Evolutionary conservation across 1,284 basidiomycete genomes (phyloP).

Genomic region (Paramarasmius palmivorus): DNA sequence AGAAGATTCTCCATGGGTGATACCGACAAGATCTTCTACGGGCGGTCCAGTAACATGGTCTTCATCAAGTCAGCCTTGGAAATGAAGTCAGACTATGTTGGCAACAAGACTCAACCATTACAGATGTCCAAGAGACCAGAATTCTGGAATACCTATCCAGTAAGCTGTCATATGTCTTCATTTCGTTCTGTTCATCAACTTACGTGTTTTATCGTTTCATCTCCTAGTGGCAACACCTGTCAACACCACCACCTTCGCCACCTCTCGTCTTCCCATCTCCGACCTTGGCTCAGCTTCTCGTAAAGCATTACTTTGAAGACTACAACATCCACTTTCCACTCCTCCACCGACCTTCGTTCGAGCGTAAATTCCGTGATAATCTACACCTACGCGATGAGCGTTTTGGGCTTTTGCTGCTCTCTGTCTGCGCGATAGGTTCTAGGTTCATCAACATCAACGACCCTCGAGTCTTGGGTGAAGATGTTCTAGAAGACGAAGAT

Average conservation of each 20-base stretch:
- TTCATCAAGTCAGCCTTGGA: slow-evolving; percentile 50
- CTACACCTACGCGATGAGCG: slow-evolving; percentile 37
- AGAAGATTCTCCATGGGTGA: slow-evolving; percentile 19
- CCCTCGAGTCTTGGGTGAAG: neutral
- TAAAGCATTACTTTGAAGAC: slow-evolving; percentile 61
- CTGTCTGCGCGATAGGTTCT: slow-evolving; percentile 1
- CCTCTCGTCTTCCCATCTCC: slow-evolving; percentile 43
- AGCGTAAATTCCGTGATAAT: slow-evolving; percentile 45
- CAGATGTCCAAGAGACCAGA: slow-evolving; percentile 15
- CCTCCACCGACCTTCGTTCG: slow-evolving; percentile 67
- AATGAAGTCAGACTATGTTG: slow-evolving; percentile 45
- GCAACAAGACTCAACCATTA: slow-evolving; percentile 8
- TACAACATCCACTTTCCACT: slow-evolving; percentile 55
- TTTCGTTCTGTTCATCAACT: neutral
- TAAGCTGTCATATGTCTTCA: neutral
- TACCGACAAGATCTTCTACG: slow-evolving; percentile 44
- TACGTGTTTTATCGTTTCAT: neutral
- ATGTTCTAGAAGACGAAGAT: neutral
- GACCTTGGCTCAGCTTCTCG: slow-evolving; percentile 51
- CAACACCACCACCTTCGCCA: slow-evolving; percentile 9
- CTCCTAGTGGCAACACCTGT: slow-evolving; percentile 30
- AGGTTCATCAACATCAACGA: neutral
- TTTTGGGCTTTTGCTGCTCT: neutral
- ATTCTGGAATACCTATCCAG: slow-evolving; percentile 25
- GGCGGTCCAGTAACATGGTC: slow-evolving; percentile 52